phyloP scores from a whole-genome alignment of 2,329 filamentous ascomycete species.

The Talaromyces sp. region DNA sequence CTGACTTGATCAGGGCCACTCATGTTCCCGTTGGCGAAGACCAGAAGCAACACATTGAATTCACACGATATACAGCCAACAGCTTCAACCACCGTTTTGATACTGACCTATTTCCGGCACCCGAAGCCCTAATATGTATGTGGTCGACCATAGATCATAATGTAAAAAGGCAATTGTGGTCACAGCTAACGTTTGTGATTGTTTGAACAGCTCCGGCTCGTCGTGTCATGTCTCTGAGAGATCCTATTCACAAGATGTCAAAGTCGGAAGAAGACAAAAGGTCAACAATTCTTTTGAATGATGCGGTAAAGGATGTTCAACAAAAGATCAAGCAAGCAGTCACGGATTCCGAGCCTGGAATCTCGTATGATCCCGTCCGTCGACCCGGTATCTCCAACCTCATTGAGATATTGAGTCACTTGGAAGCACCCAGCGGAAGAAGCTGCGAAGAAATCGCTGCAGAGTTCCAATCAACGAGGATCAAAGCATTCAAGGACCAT shows the following conservation, averaged over 20 bases:
- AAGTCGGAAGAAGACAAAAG: constrained; percentile 72
- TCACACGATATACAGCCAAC: constrained; percentile 77
- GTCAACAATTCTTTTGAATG: constrained; percentile 80
- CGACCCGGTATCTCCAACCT: constrained; percentile 87
- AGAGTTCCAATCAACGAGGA: constrained; percentile 44
- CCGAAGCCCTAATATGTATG: constrained; percentile 70
- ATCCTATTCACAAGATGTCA: constrained; percentile 85
- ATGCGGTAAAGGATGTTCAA: constrained; percentile 61
- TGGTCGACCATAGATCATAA: background rate
- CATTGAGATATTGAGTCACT: constrained; percentile 71
- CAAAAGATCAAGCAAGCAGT: constrained; percentile 69
- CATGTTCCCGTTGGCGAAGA: constrained; percentile 97
- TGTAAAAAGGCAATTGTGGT: background rate
- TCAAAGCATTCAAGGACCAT: constrained; percentile 62
- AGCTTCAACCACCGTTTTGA: constrained; percentile 80
- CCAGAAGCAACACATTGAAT: constrained; percentile 90
- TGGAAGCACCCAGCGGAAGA: constrained; percentile 59
- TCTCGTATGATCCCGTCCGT: constrained; percentile 67
- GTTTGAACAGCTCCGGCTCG: constrained; percentile 64
- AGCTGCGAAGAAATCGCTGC: constrained; percentile 47
- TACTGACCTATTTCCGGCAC: constrained; percentile 56
- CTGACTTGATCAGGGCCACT: constrained; percentile 60
- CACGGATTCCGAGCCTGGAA: constrained; percentile 67
- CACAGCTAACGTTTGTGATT: constrained; percentile 1
- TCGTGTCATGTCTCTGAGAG: constrained; percentile 82